Base-by-base conservation (phyloP, 345 rosid species). In the Moringa oleifera region DNA sequence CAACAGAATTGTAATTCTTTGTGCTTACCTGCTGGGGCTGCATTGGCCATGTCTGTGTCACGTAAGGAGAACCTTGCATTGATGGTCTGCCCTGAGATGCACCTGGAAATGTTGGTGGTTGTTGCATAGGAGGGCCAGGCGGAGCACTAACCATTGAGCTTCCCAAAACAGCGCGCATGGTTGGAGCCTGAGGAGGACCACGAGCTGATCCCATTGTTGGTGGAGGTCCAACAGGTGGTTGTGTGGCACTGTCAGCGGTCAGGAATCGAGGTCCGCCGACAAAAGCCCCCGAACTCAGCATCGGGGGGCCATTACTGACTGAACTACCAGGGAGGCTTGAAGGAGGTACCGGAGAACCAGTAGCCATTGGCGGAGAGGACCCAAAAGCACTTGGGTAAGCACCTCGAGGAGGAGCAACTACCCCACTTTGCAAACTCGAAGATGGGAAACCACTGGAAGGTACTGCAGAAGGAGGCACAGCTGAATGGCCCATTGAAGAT, bases 31-130 rank as follows among this genome's bases (percentile, higher is more conserved):
- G 77, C 62, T 67, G 83, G 20, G 74, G 56, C 61, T 79, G 84
- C 77, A 74, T 69, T 53, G 71, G 72, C 79, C 77, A 77, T 52
- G 87, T 58, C 64, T 82, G 94, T 71, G 80, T 76, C 57, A 86
- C 90, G 75, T 79, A 93, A 59, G 97, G 85, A 60, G 77, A 73
- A 73, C 70, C 79, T 25, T 79, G 28, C 17, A 85, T 77, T 15
- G 80, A 80, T 11, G 75, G 74, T 36, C 73, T 69, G 24, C 77
- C 80, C 66, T 73, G 86, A 63, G 85, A 75, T 57, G 79, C 68
- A 23, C 71, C 79, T 11, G 82, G 77, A 70, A 73, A 85, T 22
- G 78, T 77, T 60, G 78, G 58, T 22, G 74, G 69, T 55, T 71
- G 71, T 50, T 73, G 68, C 67, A 69, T 51, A 3, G 83, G 82